Percentiles rank a stretch among this genome's conserved stretches.
These are phyloP conservation scores for Pleurotus platypus DNA, from an alignment of 768 basidiomycete genomes.

Conservation along the genomic window DNA sequence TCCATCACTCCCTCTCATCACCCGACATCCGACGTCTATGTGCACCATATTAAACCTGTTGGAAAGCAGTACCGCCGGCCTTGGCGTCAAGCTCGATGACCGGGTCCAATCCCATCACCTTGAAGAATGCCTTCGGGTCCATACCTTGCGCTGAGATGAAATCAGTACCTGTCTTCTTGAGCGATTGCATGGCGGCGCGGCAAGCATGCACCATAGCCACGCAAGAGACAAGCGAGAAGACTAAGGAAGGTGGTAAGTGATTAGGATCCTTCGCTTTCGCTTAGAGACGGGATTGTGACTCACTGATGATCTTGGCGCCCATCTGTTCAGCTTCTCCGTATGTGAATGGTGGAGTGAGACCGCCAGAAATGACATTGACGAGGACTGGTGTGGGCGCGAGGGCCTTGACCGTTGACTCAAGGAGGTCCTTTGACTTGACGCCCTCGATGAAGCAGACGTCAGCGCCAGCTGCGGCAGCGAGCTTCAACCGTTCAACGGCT, in stretches of 20 bases:
- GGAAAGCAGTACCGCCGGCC: conserved; percentile 58
- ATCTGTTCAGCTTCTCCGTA: conserved; percentile 61
- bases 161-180: conserved; percentile 79
- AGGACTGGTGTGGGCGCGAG: conserved; percentile 75
- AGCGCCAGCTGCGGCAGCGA: conserved; percentile 71
- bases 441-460: conserved; percentile 85
- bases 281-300: conserved; percentile 18
- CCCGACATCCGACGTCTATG: no score
- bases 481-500: conserved; percentile 58
- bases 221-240: conserved; percentile 74
- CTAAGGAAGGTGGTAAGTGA: conserved; percentile 25
- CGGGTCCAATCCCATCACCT: conserved; percentile 65
- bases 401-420: conserved; percentile 60
- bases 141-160: conserved; percentile 56
- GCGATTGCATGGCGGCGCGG: conserved; percentile 69
- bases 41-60: background rate
- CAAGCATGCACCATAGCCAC: conserved; percentile 78
- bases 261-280: background rate
- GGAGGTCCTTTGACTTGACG: conserved; percentile 63
- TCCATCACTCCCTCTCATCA: no score
- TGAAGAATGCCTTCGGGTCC: conserved; percentile 77
- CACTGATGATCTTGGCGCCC: conserved; percentile 78
- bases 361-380: conserved; percentile 78
- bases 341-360: conserved; percentile 73
- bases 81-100: conserved; percentile 50